Evolutionary conservation across 1,284 basidiomycete genomes (phyloP), one percentile per base, ranked within the genome.

Genomic region (Melanopsichium pennsylvanicum): DNA sequence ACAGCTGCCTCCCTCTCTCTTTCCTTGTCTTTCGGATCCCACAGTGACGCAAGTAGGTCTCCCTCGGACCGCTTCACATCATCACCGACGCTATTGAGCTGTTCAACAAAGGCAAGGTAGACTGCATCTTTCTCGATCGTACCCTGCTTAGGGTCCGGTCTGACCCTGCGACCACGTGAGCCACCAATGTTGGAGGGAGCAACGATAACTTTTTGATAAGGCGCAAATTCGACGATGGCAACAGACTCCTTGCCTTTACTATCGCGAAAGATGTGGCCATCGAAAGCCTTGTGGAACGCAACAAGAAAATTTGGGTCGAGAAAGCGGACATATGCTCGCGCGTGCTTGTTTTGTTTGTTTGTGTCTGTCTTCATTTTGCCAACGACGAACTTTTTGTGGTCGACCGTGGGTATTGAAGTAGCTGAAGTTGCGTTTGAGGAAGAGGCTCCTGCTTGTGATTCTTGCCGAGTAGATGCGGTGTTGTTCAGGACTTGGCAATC

Each of bases 321-420:
- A 86, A 97, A 97, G 5, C 89, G 88, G 52, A 97, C 89, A 80
- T 97, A 97, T 11, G 95, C 95, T 23, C 94, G 87, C 25, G 93
- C 93, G 34, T 59, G 58, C 35, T 58, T 52, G 40, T 67, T 72
- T 12, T 69, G 52, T 38, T 72, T 72, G 54, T 62, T 69, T 34
- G 44, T 10, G 23, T 68, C 70, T 2, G 56, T 29, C 51, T 75
- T 74, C 47, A 70, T 43, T 54, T 78, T 75, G 48, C 75, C 78
- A 4, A 45, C 35, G 5, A 78, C 45, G 37, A 64, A 78, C 12
- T 39, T 36, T 22, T 63, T 69, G 47, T 57, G 74, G 64, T 73
- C 74, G 18, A 70, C 70, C 4, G 71, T 78, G 5, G 63, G 39
- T 7, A 35, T 27, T 3, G 42, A 11, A 8, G 18, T 11, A 29